phyloP scores from a whole-genome alignment of 306 rosid genomes.

The Cajanus cajan region DNA sequence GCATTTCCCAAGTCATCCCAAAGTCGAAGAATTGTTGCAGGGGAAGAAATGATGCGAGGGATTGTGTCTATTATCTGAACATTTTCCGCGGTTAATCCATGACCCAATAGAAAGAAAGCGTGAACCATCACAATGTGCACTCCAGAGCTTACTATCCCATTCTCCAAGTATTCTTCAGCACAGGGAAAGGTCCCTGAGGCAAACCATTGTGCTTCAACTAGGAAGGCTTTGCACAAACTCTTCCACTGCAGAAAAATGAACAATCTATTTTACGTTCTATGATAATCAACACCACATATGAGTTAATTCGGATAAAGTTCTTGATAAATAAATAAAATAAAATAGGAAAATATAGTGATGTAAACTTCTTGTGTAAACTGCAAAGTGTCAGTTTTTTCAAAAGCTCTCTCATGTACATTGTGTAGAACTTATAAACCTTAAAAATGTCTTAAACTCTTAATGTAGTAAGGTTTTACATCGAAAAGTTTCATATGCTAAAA shows the following conservation, averaged over 20 bases:
- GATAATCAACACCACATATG: background rate
- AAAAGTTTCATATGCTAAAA: background rate
- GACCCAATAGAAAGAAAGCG: conserved; percentile 55
- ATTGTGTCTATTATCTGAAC: conserved; percentile 33
- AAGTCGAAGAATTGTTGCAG: conserved; percentile 62
- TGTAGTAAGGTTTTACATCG: background rate
- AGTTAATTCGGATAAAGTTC: no score
- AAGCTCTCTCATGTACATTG: no score
- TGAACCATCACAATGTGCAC: conserved; percentile 52
- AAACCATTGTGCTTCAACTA: conserved; percentile 75
- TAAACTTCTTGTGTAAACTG: background rate
- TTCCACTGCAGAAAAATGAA: conserved; percentile 46
- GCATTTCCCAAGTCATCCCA: conserved; percentile 83
- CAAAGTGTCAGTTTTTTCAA: no score
- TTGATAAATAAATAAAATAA: no score
- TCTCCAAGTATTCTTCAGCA: conserved; percentile 58
- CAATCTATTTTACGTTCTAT: background rate
- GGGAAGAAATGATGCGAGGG: conserved; percentile 46
- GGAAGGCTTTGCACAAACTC: conserved; percentile 55
- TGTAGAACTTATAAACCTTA: background rate
- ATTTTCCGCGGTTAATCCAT: conserved; percentile 37
- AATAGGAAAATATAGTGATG: no score
- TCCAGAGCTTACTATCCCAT: conserved; percentile 64
- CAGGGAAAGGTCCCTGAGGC: conserved; percentile 42
- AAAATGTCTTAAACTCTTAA: no score